Conservation (phyloP, 140 eudicot species). For the Anethum foeniculum region DNA sequence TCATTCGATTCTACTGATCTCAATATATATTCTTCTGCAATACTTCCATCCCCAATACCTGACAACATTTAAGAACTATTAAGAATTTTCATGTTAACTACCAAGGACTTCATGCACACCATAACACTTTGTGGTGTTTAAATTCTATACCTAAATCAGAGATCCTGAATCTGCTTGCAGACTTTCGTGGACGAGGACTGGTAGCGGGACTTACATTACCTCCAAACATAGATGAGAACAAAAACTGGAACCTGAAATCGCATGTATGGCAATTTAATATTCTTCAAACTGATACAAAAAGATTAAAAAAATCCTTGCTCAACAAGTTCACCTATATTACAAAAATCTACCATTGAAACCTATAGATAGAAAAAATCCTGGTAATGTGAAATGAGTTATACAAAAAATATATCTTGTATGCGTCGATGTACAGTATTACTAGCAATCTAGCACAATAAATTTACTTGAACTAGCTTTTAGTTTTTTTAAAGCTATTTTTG, state of each 20-base stretch:
- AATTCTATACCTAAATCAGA: conserved; percentile 56
- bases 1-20: conserved; percentile 43
- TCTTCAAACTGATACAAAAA: neutral
- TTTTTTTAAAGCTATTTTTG: neutral
- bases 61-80: conserved; percentile 6
- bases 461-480: neutral
- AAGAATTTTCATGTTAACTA: neutral
- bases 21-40: conserved; percentile 32
- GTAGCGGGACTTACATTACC: conserved; percentile 55
- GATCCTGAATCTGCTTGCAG: conserved; percentile 72
- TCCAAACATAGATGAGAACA: conserved; percentile 82
- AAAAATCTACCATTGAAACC: neutral
- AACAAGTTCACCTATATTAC: neutral
- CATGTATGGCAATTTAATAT: conserved; percentile 2
- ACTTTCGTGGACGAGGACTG: conserved; percentile 88
- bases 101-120: neutral
- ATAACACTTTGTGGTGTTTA: conserved; percentile 13
- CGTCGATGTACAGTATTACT: neutral
- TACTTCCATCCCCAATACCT: conserved; percentile 29
- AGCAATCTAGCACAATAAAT: neutral
- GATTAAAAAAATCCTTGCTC: neutral
- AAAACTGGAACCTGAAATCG: conserved; percentile 23
- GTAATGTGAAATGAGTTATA: neutral
- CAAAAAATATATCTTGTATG: neutral
- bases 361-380: neutral